Percentiles rank a stretch among this genome's conserved stretches.
Evolutionary conservation across 2,329 filamentous ascomycete species (phyloP).

Genomic region (Xylariales sp.): DNA sequence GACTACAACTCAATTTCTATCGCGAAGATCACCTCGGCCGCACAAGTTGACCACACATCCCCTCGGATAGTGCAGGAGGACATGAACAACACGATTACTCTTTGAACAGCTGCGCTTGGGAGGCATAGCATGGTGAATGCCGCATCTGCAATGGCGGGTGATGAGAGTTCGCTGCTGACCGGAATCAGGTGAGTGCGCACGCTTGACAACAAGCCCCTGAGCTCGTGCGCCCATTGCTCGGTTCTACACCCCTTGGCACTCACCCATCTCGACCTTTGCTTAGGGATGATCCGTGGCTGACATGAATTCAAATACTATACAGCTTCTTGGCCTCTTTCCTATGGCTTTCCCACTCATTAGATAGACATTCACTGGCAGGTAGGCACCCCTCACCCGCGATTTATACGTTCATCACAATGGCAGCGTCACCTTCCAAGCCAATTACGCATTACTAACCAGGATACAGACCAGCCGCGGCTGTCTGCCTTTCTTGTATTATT

Average conservation of each 20-base stretch:
- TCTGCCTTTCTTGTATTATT: constrained; percentile 44
- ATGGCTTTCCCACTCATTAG: constrained; percentile 3
- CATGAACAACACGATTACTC: too few relatives aligned
- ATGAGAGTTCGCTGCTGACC: constrained; percentile 5
- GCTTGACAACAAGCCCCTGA: not conserved
- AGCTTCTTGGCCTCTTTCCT: constrained; percentile 5
- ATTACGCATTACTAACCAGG: not conserved
- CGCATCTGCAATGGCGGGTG: constrained; percentile 4
- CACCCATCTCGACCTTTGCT: not conserved
- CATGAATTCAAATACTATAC: not conserved
- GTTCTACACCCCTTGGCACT: not conserved
- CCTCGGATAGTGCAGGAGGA: too few relatives aligned
- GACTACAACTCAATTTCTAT: too few relatives aligned
- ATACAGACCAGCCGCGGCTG: constrained; percentile 42
- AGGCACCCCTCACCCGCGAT: not conserved
- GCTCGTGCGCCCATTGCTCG: not conserved
- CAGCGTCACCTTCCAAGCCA: not conserved
- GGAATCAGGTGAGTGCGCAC: constrained; percentile 2
- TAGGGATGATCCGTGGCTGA: not conserved
- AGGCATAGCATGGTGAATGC: too few relatives aligned
- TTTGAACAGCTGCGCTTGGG: too few relatives aligned
- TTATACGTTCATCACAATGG: not conserved
- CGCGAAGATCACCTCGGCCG: too few relatives aligned
- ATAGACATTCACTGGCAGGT: constrained; percentile 5
- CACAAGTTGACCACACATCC: too few relatives aligned